Evolutionary conservation across 768 basidiomycete genomes (phyloP).

Genomic region (Kwoniella bestiolae): DNA sequence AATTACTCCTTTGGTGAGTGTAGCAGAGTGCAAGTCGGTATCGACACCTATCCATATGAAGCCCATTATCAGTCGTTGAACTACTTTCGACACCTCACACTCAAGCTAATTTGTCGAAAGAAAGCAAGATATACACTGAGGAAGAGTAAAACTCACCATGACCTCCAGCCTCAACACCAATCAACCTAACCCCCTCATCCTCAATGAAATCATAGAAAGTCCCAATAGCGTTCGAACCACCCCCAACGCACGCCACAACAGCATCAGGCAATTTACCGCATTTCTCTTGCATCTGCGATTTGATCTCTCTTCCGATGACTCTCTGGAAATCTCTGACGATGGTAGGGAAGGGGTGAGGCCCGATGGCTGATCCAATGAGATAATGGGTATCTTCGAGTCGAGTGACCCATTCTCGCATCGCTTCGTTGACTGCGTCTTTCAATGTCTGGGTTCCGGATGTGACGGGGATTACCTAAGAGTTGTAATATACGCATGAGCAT

Average conservation of each 20-base stretch:
- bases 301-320: conserved; percentile 93
- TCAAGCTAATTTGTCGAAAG: too few species aligned
- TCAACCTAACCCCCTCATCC: conserved; percentile 78
- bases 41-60: conserved; percentile 66
- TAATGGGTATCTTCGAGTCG: conserved; percentile 93
- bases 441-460: conserved; percentile 90
- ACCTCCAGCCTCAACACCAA: conserved; percentile 97
- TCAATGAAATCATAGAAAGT: conserved; percentile 96
- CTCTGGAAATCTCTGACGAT: conserved; percentile 98
- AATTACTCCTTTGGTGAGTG: conserved; percentile 83
- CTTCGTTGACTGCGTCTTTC: conserved; percentile 98
- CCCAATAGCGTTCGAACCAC: conserved; percentile 96
- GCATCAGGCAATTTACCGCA: conserved; percentile 89
- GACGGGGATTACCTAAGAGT: conserved; percentile 81
- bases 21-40: conserved; percentile 87
- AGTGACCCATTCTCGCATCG: conserved; percentile 98
- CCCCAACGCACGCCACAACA: conserved; percentile 95
- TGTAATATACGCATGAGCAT: background rate
- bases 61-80: background rate
- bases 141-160: conserved; percentile 68
- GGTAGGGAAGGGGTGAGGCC: conserved; percentile 98
- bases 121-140: too few species aligned
- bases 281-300: conserved; percentile 72
- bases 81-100: too few species aligned
- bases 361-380: conserved; percentile 94